Evolutionary conservation across 2,329 filamentous ascomycete genomes (phyloP), one percentile per base, ranked within the genome.

Genomic region (Trichoderma citrinoviride): DNA sequence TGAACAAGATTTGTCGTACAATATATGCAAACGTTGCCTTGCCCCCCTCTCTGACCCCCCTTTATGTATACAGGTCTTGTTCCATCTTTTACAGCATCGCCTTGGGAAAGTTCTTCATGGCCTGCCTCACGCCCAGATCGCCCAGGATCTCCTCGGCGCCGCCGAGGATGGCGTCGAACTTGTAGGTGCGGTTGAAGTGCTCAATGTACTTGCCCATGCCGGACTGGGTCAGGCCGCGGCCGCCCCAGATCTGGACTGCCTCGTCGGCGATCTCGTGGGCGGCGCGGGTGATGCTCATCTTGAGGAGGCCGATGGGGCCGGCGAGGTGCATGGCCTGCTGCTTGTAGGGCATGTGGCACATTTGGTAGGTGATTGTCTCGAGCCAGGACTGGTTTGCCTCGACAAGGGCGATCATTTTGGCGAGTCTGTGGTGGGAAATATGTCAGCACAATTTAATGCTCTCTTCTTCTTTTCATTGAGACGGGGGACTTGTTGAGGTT

Each of bases 311-410:
- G 68, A 96, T 93, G 29, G 92, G 91, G 0, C 92, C 92, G 61
- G 89, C 90, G 1, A 96, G 84, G 71, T 90, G 83, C 73, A 87
- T 86, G 25, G 89, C 82, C 76, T 96, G 92, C 74, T 94, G 79
- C 61, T 84, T 82, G 77, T 96, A 95, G 40, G 85, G 85, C 90
- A 96, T 92, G 75, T 92, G 83, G 80, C 85, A 90, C 92, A 96
- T 96, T 75, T 96, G 92, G 80, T 92, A 92, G 21, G 91, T 92
- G 73, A 95, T 88, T 47, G 85, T 87, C 76, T 96, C 92, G 55
- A 95, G 85, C 91, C 91, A 96, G 21, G 91, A 85, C 76, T 96
- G 92, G 77, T 90, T 89, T n/a, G 90, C 83, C 77, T 96, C 92
- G 69, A 87, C 85, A 56, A 90, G 86, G 5, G 90, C 86, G 69